A percentile compares a stretch with the other conserved stretches of the same genome.
Conservation (phyloP, 805 yeast genomes). For the Spathaspora hagerdaliae region DNA sequence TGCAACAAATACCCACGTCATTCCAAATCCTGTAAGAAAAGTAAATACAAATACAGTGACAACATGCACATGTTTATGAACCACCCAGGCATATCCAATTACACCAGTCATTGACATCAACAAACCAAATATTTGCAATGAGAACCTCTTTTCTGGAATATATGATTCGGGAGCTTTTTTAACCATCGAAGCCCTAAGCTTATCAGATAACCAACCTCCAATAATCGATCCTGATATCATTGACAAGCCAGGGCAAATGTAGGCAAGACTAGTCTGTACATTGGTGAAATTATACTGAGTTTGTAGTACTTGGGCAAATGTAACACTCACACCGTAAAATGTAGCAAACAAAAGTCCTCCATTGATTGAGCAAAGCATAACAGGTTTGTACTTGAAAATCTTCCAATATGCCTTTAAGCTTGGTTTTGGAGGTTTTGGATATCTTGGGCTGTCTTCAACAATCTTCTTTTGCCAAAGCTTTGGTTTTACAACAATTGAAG, state of each 20-base stretch:
- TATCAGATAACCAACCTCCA: slow-evolving; percentile 49
- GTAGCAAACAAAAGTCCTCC: slow-evolving; percentile 51
- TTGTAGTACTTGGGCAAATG: slow-evolving; percentile 40
- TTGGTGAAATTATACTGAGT: slow-evolving; percentile 31
- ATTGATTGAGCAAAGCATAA: slow-evolving; percentile 41
- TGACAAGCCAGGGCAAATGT: slow-evolving; percentile 51
- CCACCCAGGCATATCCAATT: slow-evolving; percentile 52
- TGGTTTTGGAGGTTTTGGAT: slow-evolving; percentile 46
- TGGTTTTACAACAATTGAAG: slow-evolving; percentile 25
- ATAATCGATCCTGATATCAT: slow-evolving; percentile 45
- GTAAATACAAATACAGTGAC: slow-evolving; percentile 40
- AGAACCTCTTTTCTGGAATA: slow-evolving; percentile 45
- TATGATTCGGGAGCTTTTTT: slow-evolving; percentile 21
- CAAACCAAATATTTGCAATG: slow-evolving; percentile 43
- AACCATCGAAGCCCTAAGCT: slow-evolving; percentile 23
- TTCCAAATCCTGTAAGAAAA: slow-evolving; percentile 47
- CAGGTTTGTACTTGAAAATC: slow-evolving; percentile 40
- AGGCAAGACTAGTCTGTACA: slow-evolving; percentile 40
- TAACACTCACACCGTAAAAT: slow-evolving; percentile 51
- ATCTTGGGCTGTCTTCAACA: slow-evolving; percentile 18
- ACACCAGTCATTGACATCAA: slow-evolving; percentile 40
- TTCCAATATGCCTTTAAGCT: slow-evolving; percentile 31
- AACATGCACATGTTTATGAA: slow-evolving; percentile 31
- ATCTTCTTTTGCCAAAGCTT: slow-evolving; percentile 19
- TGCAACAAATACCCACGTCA: slow-evolving; percentile 53